Conservation (phyloP, 305 asterid species). For the Fraxinus albicans region DNA sequence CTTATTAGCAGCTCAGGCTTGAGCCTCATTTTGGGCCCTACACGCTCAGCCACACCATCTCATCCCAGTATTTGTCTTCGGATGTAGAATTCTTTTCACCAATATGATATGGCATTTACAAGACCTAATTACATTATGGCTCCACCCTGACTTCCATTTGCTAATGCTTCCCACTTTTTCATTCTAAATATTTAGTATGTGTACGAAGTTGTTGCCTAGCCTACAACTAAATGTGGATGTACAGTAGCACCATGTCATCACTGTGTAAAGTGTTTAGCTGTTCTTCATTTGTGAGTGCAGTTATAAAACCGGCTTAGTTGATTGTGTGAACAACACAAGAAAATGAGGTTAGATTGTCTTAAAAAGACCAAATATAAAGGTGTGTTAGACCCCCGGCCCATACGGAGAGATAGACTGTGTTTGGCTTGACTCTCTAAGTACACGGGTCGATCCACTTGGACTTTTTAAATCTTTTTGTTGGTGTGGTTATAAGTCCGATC, state of each 20-base stretch:
- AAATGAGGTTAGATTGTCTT: too few relatives aligned
- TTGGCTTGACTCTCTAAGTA: background rate
- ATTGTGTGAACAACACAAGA: too few relatives aligned
- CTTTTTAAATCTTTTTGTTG: too few relatives aligned
- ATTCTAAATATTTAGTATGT: background rate
- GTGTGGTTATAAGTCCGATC: background rate
- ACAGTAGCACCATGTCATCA: background rate
- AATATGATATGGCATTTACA: slow-evolving; percentile 13
- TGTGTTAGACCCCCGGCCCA: background rate
- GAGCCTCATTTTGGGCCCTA: background rate
- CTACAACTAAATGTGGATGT: background rate
- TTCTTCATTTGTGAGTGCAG: background rate
- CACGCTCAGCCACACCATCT: background rate
- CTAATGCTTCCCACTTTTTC: background rate
- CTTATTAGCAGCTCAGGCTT: background rate
- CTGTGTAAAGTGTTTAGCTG: background rate
- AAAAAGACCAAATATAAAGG: background rate
- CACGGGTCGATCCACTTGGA: background rate
- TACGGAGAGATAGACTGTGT: background rate
- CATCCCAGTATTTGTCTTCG: background rate
- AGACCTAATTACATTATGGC: background rate
- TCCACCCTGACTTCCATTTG: background rate
- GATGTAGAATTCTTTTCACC: slow-evolving; percentile 9
- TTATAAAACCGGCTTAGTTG: background rate
- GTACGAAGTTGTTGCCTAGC: background rate